Base-by-base conservation (phyloP, 2,329 filamentous ascomycete species). In the Microsporum canis region DNA sequence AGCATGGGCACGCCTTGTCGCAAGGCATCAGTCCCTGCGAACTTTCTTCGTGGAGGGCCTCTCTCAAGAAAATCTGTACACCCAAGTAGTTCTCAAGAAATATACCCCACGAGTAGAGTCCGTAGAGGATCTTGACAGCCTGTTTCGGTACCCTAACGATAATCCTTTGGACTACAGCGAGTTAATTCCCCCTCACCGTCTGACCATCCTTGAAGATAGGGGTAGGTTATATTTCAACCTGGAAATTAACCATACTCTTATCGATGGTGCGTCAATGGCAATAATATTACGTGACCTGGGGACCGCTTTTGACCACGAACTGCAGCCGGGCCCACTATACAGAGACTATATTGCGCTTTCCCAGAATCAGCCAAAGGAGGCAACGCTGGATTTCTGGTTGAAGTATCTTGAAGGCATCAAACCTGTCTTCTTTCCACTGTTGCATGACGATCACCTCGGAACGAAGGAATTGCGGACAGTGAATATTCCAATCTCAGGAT, bases 231-330 rank as follows among this genome's bases (percentile, higher is more conserved):
- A 14, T 17, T 55, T 27, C 33, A 14, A 36, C 8, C 64, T 77
- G 3, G 75, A 77, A 45, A 71, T 78, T 58, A 77, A 71, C 62
- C 76, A 78, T 63, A 71, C 71, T 17, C 72, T 77, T 57, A 72
- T 69, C 61, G 76, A 78, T 64, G 76, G 75, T 0, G 71, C 69
- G 17, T 77, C 76, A 0, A 70, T 77, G 29, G 68, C 71, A 3
- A 73, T 75, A 57, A 62, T 77, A 5, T 64, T 75, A 5, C 66
- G 68, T 3, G 75, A 77, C 59, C 65, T 77, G 1, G 67, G 65
- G 1, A 63, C 65, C 2, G 72, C 71, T 5, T 76, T 77, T 57
- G 67, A n/a, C 12, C 14, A 45, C n/a, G 14, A 12, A 45, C 1
- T 23, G 12, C n/a, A 17, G 14, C n/a, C 41, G 14, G 41, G 41